These are phyloP conservation scores for Flaveria robusta DNA, from an alignment of 129 eudicot species.

Conservation along the genomic window DNA sequence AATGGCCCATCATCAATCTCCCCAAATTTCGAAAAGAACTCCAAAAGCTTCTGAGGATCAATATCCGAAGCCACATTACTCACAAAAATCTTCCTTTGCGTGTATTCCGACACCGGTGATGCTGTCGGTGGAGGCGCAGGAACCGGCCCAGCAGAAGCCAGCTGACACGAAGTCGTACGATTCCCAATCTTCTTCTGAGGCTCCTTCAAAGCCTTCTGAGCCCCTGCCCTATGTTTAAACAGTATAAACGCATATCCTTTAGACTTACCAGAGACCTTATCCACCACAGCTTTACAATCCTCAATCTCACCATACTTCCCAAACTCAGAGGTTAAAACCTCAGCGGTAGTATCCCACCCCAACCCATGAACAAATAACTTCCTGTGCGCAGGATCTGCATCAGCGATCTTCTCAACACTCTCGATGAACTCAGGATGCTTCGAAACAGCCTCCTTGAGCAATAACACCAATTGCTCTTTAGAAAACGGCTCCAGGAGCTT, in stretches of 20 bases:
- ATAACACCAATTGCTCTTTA: conserved; percentile 56
- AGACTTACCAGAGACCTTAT: conserved; percentile 76
- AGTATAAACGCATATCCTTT: conserved; percentile 87
- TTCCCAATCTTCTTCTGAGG: conserved; percentile 94
- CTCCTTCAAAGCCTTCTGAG: conserved; percentile 64
- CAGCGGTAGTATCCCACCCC: conserved; percentile 82
- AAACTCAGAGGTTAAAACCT: conserved; percentile 54
- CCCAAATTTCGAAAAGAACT: conserved; percentile 66
- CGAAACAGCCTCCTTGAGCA: conserved; percentile 61
- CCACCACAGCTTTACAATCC: conserved; percentile 77
- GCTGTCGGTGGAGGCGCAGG: conserved; percentile 56
- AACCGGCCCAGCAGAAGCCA: conserved; percentile 88
- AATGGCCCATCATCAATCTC: conserved; percentile 97
- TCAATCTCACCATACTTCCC: conserved; percentile 81
- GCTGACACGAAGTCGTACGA: conserved; percentile 79
- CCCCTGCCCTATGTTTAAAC: conserved; percentile 72
- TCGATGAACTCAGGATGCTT: conserved; percentile 65
- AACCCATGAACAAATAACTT: conserved; percentile 81
- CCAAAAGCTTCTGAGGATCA: conserved; percentile 62
- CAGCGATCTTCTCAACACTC: conserved; percentile 62
- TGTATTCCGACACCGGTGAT: conserved; percentile 61
- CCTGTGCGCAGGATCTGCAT: conserved; percentile 77
- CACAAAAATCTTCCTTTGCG: conserved; percentile 87
- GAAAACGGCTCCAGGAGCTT: conserved; percentile 79
- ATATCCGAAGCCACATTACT: conserved; percentile 87